Conservation (phyloP, 768 basidiomycete species). For the Cystofilobasidium macerans region DNA sequence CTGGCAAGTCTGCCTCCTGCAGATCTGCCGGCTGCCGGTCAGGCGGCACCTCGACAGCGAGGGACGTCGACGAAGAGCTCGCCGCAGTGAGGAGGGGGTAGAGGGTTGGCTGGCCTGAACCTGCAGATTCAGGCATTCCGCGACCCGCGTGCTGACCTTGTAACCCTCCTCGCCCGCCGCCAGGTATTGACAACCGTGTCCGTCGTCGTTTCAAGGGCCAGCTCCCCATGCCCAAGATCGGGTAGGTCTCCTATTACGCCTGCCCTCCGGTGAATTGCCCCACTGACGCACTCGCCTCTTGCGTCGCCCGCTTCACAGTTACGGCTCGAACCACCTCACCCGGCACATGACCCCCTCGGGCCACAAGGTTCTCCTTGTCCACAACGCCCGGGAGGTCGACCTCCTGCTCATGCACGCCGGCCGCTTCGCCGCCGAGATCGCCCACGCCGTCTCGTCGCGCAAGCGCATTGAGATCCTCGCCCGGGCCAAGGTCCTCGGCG, state of each 20-base stretch:
- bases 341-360: constrained; percentile 93
- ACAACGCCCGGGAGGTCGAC: constrained; percentile 85
- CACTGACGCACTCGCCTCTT: constrained; percentile 14
- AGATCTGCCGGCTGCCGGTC: too few species aligned
- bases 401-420: constrained; percentile 97
- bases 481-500: constrained; percentile 53
- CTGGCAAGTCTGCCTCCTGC: too few species aligned
- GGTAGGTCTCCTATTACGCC: constrained; percentile 27
- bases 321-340: constrained; percentile 81
- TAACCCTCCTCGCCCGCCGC: neutral
- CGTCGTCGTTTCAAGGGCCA: constrained; percentile 61
- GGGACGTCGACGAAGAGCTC: too few species aligned
- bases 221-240: constrained; percentile 89
- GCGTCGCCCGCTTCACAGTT: constrained; percentile 42
- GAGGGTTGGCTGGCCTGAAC: too few species aligned
- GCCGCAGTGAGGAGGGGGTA: too few species aligned
- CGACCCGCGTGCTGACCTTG: neutral
- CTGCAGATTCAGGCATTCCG: too few species aligned
- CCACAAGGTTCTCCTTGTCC: constrained; percentile 88
- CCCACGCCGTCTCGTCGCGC: constrained; percentile 88
- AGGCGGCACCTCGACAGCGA: too few species aligned
- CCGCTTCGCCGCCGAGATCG: constrained; percentile 88
- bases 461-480: constrained; percentile 86
- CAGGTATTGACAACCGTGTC: constrained; percentile 75
- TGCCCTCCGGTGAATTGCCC: neutral